Base-by-base conservation (phyloP, 768 basidiomycete genomes). In the Agrocybe chaxingu region DNA sequence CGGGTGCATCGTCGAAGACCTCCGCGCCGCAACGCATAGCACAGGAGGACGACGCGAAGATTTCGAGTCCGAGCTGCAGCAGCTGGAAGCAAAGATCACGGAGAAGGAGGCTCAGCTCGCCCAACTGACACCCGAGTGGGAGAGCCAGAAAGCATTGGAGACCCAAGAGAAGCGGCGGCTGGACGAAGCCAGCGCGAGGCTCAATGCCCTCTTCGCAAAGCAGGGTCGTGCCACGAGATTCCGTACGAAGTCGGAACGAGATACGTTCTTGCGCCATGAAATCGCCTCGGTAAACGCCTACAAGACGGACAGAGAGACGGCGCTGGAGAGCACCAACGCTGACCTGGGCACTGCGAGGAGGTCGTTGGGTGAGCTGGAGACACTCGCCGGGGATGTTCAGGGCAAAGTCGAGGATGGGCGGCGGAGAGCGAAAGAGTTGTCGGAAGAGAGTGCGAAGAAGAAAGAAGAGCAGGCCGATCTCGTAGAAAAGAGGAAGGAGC, bases 221-320 rank as follows among this genome's bases (percentile, higher is more conserved):
- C 93, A 92, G 64, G 94, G 94, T 2, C 87, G 97, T 16, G 75
- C 87, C 35, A 82, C 84, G 45, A 89, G 88, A 59, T 99, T 97
- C 72, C 72, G 83, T 16, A 90, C 89, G 10, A 85, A 85, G 60
- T 74, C 78, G 0, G 92, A 95, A 60, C 83, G 97, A 7, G 96
- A 99, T 62, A 71, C 76, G 16, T 98, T 81, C 62, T 76, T 99
- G 38, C 74, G 71, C n/a, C 76, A 78, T n/a, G 91, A 97, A 60
- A 87, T 97, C 31, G 67, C 77, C 1, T 78, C 86, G 1, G 78
- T 93, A 57, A 75, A 82, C 32, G 68, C 78, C 1, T 89, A 85
- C 65, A 69, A 82, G 46, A 65, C 66, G 13, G 75, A 74, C 1
- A 87, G 92, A 52, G 66, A 67, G 29, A 67, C 69, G 9, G 82